These are phyloP conservation scores for Monosporozyma solicola DNA, from an alignment of 805 yeast genomes.

Conservation along the genomic window DNA sequence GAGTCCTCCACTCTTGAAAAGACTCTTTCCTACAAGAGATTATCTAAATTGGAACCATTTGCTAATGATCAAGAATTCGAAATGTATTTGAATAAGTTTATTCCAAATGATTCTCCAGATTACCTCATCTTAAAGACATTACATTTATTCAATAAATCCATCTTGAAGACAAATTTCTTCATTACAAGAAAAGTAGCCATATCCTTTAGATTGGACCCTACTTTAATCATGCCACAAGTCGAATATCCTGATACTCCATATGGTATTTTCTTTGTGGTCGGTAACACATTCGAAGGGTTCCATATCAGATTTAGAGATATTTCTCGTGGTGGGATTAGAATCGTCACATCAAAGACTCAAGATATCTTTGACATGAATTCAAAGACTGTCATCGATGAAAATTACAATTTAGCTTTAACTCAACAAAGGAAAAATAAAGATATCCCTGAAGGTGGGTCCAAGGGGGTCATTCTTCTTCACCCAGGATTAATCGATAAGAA, in stretches of 20 bases:
- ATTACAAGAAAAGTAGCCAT: conserved; percentile 90
- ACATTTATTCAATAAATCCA: conserved; percentile 73
- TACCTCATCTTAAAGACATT: conserved; percentile 73
- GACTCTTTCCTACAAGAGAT: conserved; percentile 81
- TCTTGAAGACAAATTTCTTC: conserved; percentile 89
- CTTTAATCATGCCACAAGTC: conserved; percentile 60
- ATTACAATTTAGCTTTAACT: conserved; percentile 89
- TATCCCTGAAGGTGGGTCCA: conserved; percentile 98
- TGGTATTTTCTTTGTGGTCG: conserved; percentile 93
- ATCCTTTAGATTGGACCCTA: conserved; percentile 83
- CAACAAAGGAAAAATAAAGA: conserved; percentile 97
- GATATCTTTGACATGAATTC: conserved; percentile 83
- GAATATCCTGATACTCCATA: conserved; percentile 91
- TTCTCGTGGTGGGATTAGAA: conserved; percentile 97
- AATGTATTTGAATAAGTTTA: conserved; percentile 51
- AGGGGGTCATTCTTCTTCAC: conserved; percentile 87
- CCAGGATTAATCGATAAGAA: conserved; percentile 63
- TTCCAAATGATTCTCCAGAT: conserved; percentile 70
- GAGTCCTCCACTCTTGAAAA: conserved; percentile 42
- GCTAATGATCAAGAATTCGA: conserved; percentile 68
- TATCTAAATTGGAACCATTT: conserved; percentile 68
- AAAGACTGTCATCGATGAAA: conserved; percentile 88
- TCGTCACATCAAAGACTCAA: conserved; percentile 74
- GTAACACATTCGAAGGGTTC: conserved; percentile 95
- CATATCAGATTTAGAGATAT: conserved; percentile 94